Evolutionary conservation across 2,329 filamentous ascomycete species (phyloP).

Genomic region (Rhinocladiella mackenziei): DNA sequence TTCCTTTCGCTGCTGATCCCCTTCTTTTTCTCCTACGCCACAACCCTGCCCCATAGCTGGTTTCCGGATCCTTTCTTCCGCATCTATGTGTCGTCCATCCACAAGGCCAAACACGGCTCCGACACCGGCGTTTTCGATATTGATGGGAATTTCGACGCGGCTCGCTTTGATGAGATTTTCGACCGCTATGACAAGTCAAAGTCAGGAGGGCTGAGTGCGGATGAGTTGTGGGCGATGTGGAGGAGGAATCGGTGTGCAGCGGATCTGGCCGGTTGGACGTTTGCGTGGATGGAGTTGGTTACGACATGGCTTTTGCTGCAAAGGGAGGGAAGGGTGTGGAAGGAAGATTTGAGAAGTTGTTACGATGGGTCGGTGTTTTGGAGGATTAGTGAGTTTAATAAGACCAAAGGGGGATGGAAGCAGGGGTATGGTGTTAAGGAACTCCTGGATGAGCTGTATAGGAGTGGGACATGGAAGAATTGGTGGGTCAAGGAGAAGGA

Average conservation of each 20-base stretch:
- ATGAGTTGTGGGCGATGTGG: slow-evolving; percentile 39
- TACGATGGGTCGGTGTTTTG: slow-evolving; percentile 32
- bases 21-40: slow-evolving; percentile 46
- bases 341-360: slow-evolving; percentile 31
- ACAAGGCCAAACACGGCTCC: slow-evolving; percentile 44
- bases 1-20: slow-evolving; percentile 41
- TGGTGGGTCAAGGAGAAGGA: slow-evolving; percentile 18
- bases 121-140: slow-evolving; percentile 44
- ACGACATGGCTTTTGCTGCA: slow-evolving; percentile 34
- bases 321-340: slow-evolving; percentile 32
- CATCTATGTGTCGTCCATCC: slow-evolving; percentile 39
- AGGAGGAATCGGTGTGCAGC: slow-evolving; percentile 41
- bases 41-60: slow-evolving; percentile 34
- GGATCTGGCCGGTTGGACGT: slow-evolving; percentile 46
- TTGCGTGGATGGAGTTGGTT: slow-evolving; percentile 27
- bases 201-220: slow-evolving; percentile 39
- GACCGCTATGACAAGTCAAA: slow-evolving; percentile 42
- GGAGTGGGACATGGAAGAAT: slow-evolving; percentile 21
- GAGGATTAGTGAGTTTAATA: slow-evolving; percentile 16
- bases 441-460: slow-evolving; percentile 17
- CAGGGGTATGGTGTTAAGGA: slow-evolving; percentile 23
- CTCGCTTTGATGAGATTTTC: slow-evolving; percentile 49
- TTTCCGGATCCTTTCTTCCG: slow-evolving; percentile 46
- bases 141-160: slow-evolving; percentile 45
- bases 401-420: slow-evolving; percentile 7